These are phyloP conservation scores for Glonium stellatum DNA, from an alignment of 495 filamentous ascomycete species.

Conservation along the genomic window DNA sequence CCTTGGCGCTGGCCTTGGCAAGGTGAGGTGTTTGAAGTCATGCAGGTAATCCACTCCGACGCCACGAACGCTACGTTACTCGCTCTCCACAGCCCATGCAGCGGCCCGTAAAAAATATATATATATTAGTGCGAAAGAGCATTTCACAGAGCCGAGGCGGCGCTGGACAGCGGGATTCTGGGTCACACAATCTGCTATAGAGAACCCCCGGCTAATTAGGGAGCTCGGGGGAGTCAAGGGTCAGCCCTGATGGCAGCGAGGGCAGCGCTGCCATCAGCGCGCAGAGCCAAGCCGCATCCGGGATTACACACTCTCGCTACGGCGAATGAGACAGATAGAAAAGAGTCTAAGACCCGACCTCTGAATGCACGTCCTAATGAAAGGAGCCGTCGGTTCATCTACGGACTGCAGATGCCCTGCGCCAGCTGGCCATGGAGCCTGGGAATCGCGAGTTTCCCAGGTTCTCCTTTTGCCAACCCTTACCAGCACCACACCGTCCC, in stretches of 20 bases:
- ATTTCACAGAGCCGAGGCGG: not conserved
- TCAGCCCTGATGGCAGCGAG: no score
- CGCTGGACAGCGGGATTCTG: not conserved
- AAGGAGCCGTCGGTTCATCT: not conserved
- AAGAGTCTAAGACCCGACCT: not conserved
- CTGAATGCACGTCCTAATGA: not conserved
- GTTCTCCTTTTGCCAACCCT: no score
- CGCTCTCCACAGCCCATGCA: not conserved
- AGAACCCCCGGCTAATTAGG: no score
- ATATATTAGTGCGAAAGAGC: not conserved
- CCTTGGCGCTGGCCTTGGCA: not conserved
- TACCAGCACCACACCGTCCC: no score
- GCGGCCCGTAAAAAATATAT: not conserved
- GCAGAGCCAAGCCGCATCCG: no score
- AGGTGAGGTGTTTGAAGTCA: not conserved
- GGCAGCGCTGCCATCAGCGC: no score
- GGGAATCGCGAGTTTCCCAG: no score
- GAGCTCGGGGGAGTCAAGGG: no score
- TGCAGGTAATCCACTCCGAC: not conserved
- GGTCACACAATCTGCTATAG: not conserved
- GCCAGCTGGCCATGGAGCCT: no score
- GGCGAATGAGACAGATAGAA: no score
- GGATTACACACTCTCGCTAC: no score
- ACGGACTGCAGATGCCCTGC: no score
- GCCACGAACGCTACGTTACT: not conserved